Evolutionary conservation across 192 early-diverging fungal genomes (phyloP), one percentile per base, ranked within the genome.

Genomic region (Umbelopsis sp.): DNA sequence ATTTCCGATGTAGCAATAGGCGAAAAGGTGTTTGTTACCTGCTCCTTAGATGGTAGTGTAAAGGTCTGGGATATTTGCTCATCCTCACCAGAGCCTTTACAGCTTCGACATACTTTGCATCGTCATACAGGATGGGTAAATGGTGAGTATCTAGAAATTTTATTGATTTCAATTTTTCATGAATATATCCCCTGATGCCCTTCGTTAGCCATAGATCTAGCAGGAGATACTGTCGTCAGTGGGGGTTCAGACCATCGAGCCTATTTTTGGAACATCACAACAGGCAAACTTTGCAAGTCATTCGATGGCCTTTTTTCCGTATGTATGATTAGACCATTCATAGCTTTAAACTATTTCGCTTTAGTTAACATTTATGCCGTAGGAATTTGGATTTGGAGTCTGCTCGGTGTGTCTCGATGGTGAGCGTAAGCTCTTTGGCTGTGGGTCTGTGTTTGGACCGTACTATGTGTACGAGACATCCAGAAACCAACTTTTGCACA

Each of bases 361-460:
- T 20, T 20, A 34, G 17, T 5, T 49, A 49, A 49, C 47, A 1
- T 62, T 62, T 7, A 53, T 53, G 24, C 31, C 14, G 2, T 34
- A 62, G 56, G 56, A 29, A 3, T 34, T 29, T 31, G 56, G 56
- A 0, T 62, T 62, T 62, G 56, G 56, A 14, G 56, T 62, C 17
- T 32, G 24, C 12, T 62, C 56, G 4, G 56, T 62, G 17, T 62
- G 29, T 62, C 26, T 62, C 16, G 25, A 34, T 14, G 29, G 26
- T 12, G 24, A 53, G 10, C 26, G 8, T 11, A 31, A 62, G 24
- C 20, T 32, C 0, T 29, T 62, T 17, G 56, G 56, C 0, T 62
- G 26, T 62, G 56, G 56, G 14, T 62, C 56, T 14, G 56, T 62
- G 10, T 62, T 62, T 34, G 31, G 56, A n/a, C 56, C 56, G 2